Evolutionary conservation across 2,329 filamentous ascomycete species (phyloP).

Genomic region (Pseudogymnoascus destructans): DNA sequence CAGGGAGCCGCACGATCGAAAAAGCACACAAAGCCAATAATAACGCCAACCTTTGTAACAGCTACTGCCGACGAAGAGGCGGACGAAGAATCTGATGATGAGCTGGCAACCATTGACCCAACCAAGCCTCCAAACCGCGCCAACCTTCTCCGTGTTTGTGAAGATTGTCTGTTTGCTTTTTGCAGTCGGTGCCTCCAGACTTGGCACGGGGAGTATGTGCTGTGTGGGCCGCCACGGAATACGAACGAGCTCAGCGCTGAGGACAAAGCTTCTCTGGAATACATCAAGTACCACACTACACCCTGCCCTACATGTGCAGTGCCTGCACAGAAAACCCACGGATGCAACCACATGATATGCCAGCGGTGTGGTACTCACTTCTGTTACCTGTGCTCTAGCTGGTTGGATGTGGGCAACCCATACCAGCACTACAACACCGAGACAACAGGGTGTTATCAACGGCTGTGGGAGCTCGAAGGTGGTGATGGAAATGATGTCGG

Average conservation of each 20-base stretch:
- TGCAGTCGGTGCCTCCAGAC: slow-evolving; percentile 56
- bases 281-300: slow-evolving; percentile 67
- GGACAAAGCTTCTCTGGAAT: slow-evolving; percentile 76
- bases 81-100: slow-evolving; percentile 26
- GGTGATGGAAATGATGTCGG: slow-evolving; percentile 48
- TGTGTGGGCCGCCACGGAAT: slow-evolving; percentile 54
- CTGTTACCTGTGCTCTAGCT: slow-evolving; percentile 87
- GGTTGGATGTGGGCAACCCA: slow-evolving; percentile 67
- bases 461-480: slow-evolving; percentile 78
- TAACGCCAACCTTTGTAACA: slow-evolving; percentile 44
- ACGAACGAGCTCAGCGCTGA: slow-evolving; percentile 64
- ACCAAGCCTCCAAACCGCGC: slow-evolving; percentile 23
- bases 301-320: slow-evolving; percentile 79
- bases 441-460: slow-evolving; percentile 62
- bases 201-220: slow-evolving; percentile 83
- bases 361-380: slow-evolving; percentile 84
- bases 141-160: slow-evolving; percentile 70
- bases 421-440: slow-evolving; percentile 77
- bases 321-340: slow-evolving; percentile 78
- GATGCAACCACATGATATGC: slow-evolving; percentile 96
- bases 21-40: slow-evolving; percentile 57
- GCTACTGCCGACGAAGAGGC: slow-evolving; percentile 40
- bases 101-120: slow-evolving; percentile 11
- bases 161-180: slow-evolving; percentile 82
- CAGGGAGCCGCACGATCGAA: slow-evolving; percentile 73